Percentiles rank a stretch among this genome's conserved stretches.
Conservation (phyloP, 352 stramenopile genomes). For the Phytophthora ramorum region DNA sequence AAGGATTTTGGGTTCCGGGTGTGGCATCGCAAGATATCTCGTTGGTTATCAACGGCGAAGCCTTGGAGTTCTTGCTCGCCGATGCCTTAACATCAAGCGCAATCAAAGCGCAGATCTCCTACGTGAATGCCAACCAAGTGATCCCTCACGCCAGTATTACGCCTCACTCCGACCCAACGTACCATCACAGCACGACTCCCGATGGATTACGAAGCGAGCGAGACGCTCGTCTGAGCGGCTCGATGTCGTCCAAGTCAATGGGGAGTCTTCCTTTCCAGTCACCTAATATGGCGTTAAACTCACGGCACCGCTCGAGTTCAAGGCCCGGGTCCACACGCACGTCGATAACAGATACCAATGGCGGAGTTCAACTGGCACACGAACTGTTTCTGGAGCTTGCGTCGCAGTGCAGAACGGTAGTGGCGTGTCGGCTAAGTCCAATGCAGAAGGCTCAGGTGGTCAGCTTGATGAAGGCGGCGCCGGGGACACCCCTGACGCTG, state of each 20-base stretch:
- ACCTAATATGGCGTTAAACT: slow-evolving; percentile 20
- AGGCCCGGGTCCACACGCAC: slow-evolving; percentile 42
- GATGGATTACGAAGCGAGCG: slow-evolving; percentile 21
- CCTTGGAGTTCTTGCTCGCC: slow-evolving; percentile 72
- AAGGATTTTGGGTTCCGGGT: slow-evolving; percentile 81
- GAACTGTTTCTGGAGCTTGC: slow-evolving; percentile 86
- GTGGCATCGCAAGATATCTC: slow-evolving; percentile 77
- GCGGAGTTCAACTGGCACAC: slow-evolving; percentile 42
- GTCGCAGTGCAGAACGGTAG: slow-evolving; percentile 85
- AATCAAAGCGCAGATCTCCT: slow-evolving; percentile 23
- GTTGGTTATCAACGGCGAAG: slow-evolving; percentile 85
- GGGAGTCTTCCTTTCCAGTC: slow-evolving; percentile 45
- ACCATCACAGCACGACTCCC: slow-evolving; percentile 5
- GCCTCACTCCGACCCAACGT: slow-evolving; percentile 8
- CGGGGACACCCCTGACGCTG: slow-evolving; percentile 86
- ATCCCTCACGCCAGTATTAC: slow-evolving; percentile 10
- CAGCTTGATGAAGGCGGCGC: slow-evolving; percentile 90
- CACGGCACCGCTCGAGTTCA: slow-evolving; percentile 38
- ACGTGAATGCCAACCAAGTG: slow-evolving; percentile 28
- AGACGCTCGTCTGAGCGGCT: slow-evolving; percentile 40
- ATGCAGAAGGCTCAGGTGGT: slow-evolving; percentile 95
- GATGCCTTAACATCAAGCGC: slow-evolving; percentile 38
- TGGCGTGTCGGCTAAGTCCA: slow-evolving; percentile 89
- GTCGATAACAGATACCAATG: slow-evolving; percentile 32
- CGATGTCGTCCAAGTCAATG: slow-evolving; percentile 60